Evolutionary conservation across 2,329 filamentous ascomycete species (phyloP).

Genomic region (Hortaea werneckii): DNA sequence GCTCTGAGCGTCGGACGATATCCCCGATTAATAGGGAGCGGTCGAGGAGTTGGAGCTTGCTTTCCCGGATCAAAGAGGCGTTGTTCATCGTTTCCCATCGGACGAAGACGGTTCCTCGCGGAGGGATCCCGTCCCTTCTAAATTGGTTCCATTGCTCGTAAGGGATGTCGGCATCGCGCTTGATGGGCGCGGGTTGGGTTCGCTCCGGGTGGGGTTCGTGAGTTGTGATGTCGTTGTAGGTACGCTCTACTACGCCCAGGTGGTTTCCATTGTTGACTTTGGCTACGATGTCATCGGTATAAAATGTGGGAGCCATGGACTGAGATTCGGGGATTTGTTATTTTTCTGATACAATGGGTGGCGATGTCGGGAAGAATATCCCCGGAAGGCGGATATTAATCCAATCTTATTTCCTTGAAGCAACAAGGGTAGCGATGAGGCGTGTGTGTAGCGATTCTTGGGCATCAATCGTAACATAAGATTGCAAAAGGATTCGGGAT

Average conservation of each 20-base stretch:
- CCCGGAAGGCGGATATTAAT: too few relatives aligned
- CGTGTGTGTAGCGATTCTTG: too few relatives aligned
- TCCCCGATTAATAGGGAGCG: slow-evolving; percentile 46
- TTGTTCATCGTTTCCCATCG: slow-evolving; percentile 35
- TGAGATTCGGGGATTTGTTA: neutral
- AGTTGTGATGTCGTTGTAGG: slow-evolving; percentile 34
- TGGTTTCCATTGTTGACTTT: slow-evolving; percentile 10
- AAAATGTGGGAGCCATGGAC: slow-evolving; percentile 11
- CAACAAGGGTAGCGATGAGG: too few relatives aligned
- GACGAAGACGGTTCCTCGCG: slow-evolving; percentile 42
- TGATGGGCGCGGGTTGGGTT: slow-evolving; percentile 18
- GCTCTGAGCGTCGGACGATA: slow-evolving; percentile 40
- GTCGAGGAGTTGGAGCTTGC: slow-evolving; percentile 42
- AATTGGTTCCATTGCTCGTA: slow-evolving; percentile 29
- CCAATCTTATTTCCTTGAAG: too few relatives aligned
- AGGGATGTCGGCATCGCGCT: slow-evolving; percentile 24
- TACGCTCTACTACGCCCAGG: slow-evolving; percentile 37
- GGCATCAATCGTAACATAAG: too few relatives aligned
- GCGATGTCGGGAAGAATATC: neutral
- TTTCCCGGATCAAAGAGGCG: slow-evolving; percentile 31
- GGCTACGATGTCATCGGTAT: slow-evolving; percentile 21
- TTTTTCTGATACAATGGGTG: neutral
- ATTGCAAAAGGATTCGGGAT: too few relatives aligned
- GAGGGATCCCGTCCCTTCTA: slow-evolving; percentile 37
- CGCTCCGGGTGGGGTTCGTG: slow-evolving; percentile 35